Percentiles rank a stretch among this genome's conserved stretches.
phyloP scores from a whole-genome alignment of 1,139 yeast species.

The Geotrichum carabidarum region DNA sequence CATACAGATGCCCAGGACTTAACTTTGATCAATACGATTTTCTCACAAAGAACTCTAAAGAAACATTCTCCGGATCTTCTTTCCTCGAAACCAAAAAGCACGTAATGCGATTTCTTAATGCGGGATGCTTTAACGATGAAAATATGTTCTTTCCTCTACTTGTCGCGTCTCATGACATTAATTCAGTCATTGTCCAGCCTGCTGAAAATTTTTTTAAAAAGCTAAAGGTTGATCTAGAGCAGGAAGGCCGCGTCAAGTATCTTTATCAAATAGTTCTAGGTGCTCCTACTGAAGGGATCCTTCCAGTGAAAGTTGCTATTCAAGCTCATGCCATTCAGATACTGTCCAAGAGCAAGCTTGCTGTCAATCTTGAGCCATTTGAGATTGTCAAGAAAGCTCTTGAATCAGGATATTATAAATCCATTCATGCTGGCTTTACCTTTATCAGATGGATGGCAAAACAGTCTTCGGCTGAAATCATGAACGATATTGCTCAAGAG shows the following conservation, averaged over 20 bases:
- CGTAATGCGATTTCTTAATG: slow-evolving; percentile 38
- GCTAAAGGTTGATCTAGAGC: slow-evolving; percentile 51
- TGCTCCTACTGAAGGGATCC: slow-evolving; percentile 35
- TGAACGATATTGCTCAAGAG: slow-evolving; percentile 24
- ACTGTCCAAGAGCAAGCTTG: slow-evolving; percentile 49
- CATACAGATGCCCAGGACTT: slow-evolving; percentile 56
- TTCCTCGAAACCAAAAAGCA: slow-evolving; percentile 43
- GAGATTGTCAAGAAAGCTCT: slow-evolving; percentile 54
- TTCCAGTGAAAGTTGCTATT: slow-evolving; percentile 51
- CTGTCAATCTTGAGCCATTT: slow-evolving; percentile 38
- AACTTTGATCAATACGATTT: slow-evolving; percentile 51
- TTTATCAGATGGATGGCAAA: slow-evolving; percentile 54
- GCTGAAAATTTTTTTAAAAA: slow-evolving; percentile 52
- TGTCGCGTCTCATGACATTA: slow-evolving; percentile 61
- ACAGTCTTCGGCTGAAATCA: slow-evolving; percentile 23
- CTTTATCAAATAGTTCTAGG: slow-evolving; percentile 45
- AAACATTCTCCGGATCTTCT: slow-evolving; percentile 48
- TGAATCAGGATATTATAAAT: slow-evolving; percentile 45
- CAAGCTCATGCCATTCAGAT: slow-evolving; percentile 57
- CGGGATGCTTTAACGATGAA: slow-evolving; percentile 41
- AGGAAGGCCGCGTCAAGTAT: slow-evolving; percentile 41
- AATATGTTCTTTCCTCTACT: slow-evolving; percentile 41
- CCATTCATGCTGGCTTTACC: slow-evolving; percentile 51
- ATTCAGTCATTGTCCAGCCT: slow-evolving; percentile 48
- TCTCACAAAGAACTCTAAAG: slow-evolving; percentile 65